Conservation (phyloP, 129 eudicot species). For the Rutidosis leptorrhynchoides region DNA sequence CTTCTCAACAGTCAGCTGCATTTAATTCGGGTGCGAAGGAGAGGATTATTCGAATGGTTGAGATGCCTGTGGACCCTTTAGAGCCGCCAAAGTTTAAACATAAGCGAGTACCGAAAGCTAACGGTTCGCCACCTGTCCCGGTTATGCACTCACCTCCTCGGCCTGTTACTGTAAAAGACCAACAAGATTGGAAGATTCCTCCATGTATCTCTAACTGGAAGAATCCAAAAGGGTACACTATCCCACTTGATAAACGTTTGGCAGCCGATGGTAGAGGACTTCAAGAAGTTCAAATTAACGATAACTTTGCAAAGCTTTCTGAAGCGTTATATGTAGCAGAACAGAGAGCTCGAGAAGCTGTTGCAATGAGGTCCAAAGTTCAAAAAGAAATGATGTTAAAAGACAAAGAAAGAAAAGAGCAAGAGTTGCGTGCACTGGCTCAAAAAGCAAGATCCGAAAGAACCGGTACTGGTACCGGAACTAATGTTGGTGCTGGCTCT, state of each 20-base stretch:
- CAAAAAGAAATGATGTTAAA: constrained; percentile 92
- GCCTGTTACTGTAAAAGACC: constrained; percentile 93
- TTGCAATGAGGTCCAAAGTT: constrained; percentile 76
- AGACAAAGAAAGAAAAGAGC: constrained; percentile 82
- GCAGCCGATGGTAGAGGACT: constrained; percentile 97
- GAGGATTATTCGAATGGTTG: constrained; percentile 83
- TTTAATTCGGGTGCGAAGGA: constrained; percentile 88
- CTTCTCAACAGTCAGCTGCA: constrained; percentile 83
- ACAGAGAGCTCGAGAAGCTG: constrained; percentile 88
- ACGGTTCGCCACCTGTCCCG: constrained; percentile 92
- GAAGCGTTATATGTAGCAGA: constrained; percentile 85
- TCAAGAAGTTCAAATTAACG: constrained; percentile 89
- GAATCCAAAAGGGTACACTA: constrained; percentile 88
- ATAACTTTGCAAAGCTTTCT: constrained; percentile 78
- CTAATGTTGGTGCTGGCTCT: constrained; percentile 40
- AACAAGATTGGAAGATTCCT: constrained; percentile 93
- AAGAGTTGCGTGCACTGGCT: constrained; percentile 71
- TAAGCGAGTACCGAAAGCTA: constrained; percentile 86
- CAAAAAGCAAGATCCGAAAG: constrained; percentile 84
- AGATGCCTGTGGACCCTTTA: constrained; percentile 89
- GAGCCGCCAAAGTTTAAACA: constrained; percentile 97
- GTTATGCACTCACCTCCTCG: constrained; percentile 96
- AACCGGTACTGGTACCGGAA: constrained; percentile 47
- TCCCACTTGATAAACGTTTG: constrained; percentile 87
- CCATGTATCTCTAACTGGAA: constrained; percentile 97